Conservation (phyloP, 208 protist species). For the Leishmania braziliensis region DNA sequence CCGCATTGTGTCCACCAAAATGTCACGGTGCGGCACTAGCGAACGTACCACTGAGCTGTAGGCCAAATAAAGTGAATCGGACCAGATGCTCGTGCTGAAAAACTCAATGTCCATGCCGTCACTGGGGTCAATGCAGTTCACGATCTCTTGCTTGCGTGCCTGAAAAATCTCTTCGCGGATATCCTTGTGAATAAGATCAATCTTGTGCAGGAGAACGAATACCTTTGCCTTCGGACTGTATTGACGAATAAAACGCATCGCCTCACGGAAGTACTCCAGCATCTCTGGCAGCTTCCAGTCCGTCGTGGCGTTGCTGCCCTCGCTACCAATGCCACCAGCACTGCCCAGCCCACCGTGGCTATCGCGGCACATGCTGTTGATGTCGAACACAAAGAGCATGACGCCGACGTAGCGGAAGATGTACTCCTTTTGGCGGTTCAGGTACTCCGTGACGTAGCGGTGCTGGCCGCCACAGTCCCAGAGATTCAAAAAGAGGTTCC, state of each 20-base stretch:
- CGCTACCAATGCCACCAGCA: constrained; percentile 13
- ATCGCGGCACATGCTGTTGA: constrained; percentile 92
- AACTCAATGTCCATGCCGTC: constrained; percentile 89
- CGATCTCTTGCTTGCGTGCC: constrained; percentile 72
- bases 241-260: constrained; percentile 94
- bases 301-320: constrained; percentile 38
- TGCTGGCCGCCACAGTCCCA: constrained; percentile 99
- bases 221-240: constrained; percentile 98
- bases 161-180: constrained; percentile 73
- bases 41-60: constrained; percentile 96
- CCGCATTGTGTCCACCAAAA: constrained; percentile 91
- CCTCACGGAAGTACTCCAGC: constrained; percentile 96
- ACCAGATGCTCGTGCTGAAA: constrained; percentile 99
- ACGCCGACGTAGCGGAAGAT: constrained; percentile 98
- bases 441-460: constrained; percentile 98
- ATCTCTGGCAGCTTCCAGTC: constrained; percentile 92
- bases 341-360: constrained; percentile 18
- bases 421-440: constrained; percentile 97
- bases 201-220: constrained; percentile 99
- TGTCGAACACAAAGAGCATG: constrained; percentile 99
- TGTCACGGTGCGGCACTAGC: constrained; percentile 96
- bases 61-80: constrained; percentile 97
- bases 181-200: constrained; percentile 94
- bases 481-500: constrained; percentile 98
- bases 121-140: constrained; percentile 45